These are phyloP conservation scores for Ophiostoma himal-ulmi DNA, from an alignment of 2,329 filamentous ascomycete species.

Conservation along the genomic window DNA sequence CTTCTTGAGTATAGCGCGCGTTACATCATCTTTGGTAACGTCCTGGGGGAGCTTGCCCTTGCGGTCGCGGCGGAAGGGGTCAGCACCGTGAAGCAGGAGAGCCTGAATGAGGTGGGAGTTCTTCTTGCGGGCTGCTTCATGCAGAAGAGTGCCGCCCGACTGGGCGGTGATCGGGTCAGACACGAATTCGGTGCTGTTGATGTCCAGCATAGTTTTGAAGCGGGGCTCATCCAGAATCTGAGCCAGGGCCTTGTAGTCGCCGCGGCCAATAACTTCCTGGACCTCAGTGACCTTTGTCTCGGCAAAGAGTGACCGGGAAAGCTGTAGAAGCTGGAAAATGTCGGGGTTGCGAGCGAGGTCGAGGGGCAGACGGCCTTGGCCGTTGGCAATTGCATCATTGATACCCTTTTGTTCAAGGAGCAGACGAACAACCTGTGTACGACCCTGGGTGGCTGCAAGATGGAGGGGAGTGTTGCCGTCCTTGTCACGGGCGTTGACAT, in stretches of 20 bases:
- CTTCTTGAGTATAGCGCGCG: conserved; percentile 80
- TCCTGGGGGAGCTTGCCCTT: conserved; percentile 95
- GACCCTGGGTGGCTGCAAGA: conserved; percentile 75
- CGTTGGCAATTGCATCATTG: conserved; percentile 83
- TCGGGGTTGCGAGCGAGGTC: conserved; percentile 88
- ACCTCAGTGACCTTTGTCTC: conserved; percentile 80
- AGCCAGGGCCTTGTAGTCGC: conserved; percentile 72
- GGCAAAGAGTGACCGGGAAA: conserved; percentile 81
- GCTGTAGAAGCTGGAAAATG: conserved; percentile 90
- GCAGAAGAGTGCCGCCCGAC: conserved; percentile 82
- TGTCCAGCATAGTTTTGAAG: conserved; percentile 79
- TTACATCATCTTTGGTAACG: conserved; percentile 90
- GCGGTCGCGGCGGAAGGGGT: conserved; percentile 90
- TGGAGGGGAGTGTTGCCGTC: conserved; percentile 94
- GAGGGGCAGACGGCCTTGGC: conserved; percentile 75
- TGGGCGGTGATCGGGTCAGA: conserved; percentile 73
- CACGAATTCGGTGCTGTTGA: conserved; percentile 84
- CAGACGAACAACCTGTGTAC: conserved; percentile 72
- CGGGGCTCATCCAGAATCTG: conserved; percentile 76
- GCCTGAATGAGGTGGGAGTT: conserved; percentile 85
- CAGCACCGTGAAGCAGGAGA: conserved; percentile 85
- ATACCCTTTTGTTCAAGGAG: conserved; percentile 76
- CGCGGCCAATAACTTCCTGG: conserved; percentile 66
- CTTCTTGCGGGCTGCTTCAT: conserved; percentile 84
- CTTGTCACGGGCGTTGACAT: conserved; percentile 84